Conservation (phyloP, 306 rosid genomes). For the Cucumis sativus region Cucumber_9930_V3 NC_026657.2:8224001-8224500, state of each 20-base stretch:
- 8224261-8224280: background rate
- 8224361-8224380: constrained; percentile 98
- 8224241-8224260: background rate
- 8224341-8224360: constrained; percentile 93
- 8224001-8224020: constrained; percentile 91
- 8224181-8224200: background rate
- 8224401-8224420: constrained; percentile 73
- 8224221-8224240: background rate
- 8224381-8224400: constrained; percentile 95
- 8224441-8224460: constrained; percentile 87
- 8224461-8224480: constrained; percentile 94
- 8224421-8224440: constrained; percentile 91
- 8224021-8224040: constrained; percentile 70
- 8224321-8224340: constrained; percentile 21
- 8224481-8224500: constrained; percentile 90
- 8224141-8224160: background rate
- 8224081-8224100: no score
- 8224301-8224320: background rate
- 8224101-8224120: background rate
- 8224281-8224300: background rate
- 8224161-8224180: background rate
- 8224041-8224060: constrained; percentile 88
- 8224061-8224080: background rate
- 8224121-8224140: background rate
- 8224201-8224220: background rate